Percentiles rank a stretch among this genome's conserved stretches.
These are phyloP conservation scores for Metschnikowia gelsemii DNA, from an alignment of 805 yeast species.

Conservation along the genomic window DNA sequence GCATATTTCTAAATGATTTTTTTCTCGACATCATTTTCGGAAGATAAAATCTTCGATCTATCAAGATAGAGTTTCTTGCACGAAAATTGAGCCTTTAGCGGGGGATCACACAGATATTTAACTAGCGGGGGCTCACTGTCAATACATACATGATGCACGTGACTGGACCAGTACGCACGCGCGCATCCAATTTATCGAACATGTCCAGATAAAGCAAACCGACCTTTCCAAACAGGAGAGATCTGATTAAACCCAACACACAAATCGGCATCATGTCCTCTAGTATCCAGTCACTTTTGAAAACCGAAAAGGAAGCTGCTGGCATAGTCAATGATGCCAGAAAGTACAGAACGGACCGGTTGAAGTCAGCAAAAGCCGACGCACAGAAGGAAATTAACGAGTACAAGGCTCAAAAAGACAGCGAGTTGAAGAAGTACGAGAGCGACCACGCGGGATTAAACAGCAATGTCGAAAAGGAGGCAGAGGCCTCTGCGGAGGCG, in stretches of 20 bases:
- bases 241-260: neutral
- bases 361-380: constrained; percentile 92
- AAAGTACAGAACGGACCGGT: constrained; percentile 74
- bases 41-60: too few relatives aligned
- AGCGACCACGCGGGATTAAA: constrained; percentile 72
- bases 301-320: constrained; percentile 98
- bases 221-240: neutral
- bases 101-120: too few relatives aligned
- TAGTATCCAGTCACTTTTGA: constrained; percentile 32
- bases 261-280: constrained; percentile 25
- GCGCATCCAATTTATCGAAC: constrained; percentile 10
- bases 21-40: too few relatives aligned
- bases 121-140: neutral
- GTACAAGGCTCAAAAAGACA: constrained; percentile 81
- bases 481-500: constrained; percentile 67
- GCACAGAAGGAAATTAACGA: constrained; percentile 86
- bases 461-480: constrained; percentile 73
- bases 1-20: too few relatives aligned
- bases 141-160: constrained; percentile 1
- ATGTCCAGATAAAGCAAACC: constrained; percentile 11
- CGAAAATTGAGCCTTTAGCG: too few relatives aligned
- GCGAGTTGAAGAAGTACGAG: constrained; percentile 73
- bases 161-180: constrained; percentile 9
- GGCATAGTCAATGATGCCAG: constrained; percentile 92
- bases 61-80: too few relatives aligned